phyloP scores from a whole-genome alignment of 2,329 filamentous ascomycete species.

The Cercospora brassicicola region DNA sequence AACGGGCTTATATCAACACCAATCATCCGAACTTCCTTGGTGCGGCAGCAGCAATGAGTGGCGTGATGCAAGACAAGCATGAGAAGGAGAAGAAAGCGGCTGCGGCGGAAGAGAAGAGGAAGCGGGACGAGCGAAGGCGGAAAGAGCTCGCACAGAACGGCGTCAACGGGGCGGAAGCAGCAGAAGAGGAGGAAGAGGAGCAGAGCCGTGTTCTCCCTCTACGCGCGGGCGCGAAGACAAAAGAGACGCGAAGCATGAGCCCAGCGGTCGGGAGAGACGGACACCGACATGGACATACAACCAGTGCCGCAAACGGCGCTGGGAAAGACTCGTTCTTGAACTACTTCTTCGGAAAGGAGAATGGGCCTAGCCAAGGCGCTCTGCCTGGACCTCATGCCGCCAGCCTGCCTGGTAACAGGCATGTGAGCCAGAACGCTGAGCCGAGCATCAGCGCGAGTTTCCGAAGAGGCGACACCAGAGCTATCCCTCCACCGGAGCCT shows the following conservation, averaged over 20 bases:
- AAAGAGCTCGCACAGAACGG: constrained; percentile 69
- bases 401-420: constrained; percentile 56
- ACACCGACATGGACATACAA: constrained; percentile 31
- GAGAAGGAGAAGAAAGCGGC: constrained; percentile 83
- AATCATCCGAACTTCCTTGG: constrained; percentile 99
- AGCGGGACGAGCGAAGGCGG: constrained; percentile 75
- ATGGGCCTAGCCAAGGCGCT: constrained; percentile 49
- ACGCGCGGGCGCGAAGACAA: constrained; percentile 48
- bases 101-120: constrained; percentile 79
- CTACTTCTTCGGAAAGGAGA: constrained; percentile 98
- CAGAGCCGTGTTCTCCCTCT: constrained; percentile 54
- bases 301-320: constrained; percentile 37
- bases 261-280: constrained; percentile 65
- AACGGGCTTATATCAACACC: constrained; percentile 98
- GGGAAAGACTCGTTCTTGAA: constrained; percentile 91
- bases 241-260: constrained; percentile 74
- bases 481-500: constrained; percentile 29
- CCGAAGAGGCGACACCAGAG: constrained; percentile 65
- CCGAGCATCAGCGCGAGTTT: constrained; percentile 82
- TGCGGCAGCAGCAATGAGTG: constrained; percentile 94
- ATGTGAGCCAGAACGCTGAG: constrained; percentile 76
- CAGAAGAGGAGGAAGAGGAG: constrained; percentile 62
- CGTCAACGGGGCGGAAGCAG: constrained; percentile 70
- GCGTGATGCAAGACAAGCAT: constrained; percentile 91
- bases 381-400: constrained; percentile 41